These are phyloP conservation scores for Fusarium xyrophilum DNA, from an alignment of 2,329 filamentous ascomycete genomes.

Conservation along the genomic window DNA sequence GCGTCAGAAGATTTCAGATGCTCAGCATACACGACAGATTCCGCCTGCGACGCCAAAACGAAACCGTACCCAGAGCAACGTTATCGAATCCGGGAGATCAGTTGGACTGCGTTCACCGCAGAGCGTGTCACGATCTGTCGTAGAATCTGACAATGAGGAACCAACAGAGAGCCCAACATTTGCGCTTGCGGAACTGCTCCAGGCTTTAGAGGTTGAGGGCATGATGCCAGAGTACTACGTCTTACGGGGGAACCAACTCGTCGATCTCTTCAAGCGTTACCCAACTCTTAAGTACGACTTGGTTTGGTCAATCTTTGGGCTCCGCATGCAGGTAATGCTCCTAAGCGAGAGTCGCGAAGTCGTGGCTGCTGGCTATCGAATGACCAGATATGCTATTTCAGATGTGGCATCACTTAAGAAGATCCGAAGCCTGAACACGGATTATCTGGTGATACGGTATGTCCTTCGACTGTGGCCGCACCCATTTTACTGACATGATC, in stretches of 20 bases:
- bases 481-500: slow-evolving; percentile 14
- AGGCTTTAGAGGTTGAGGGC: slow-evolving; percentile 85
- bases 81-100: slow-evolving; percentile 53
- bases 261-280: slow-evolving; percentile 95
- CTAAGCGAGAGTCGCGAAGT: slow-evolving; percentile 95
- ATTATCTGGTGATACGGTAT: slow-evolving; percentile 81
- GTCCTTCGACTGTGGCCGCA: background rate
- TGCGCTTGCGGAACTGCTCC: slow-evolving; percentile 85
- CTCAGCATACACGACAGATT: slow-evolving; percentile 58
- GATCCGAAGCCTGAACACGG: slow-evolving; percentile 86
- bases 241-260: slow-evolving; percentile 85
- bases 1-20: slow-evolving; percentile 65
- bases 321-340: slow-evolving; percentile 94
- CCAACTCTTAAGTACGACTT: slow-evolving; percentile 95
- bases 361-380: slow-evolving; percentile 90
- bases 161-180: slow-evolving; percentile 87
- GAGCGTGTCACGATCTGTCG: slow-evolving; percentile 61
- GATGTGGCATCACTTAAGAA: slow-evolving; percentile 88
- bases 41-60: slow-evolving; percentile 61
- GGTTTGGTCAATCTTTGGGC: slow-evolving; percentile 92
- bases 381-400: slow-evolving; percentile 93
- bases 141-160: slow-evolving; percentile 70
- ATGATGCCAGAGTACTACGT: slow-evolving; percentile 96
- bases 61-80: slow-evolving; percentile 55
- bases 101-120: slow-evolving; percentile 63